phyloP scores from a whole-genome alignment of 202 grass and related monocot genomes.

The Elaeis oleifera region DNA sequence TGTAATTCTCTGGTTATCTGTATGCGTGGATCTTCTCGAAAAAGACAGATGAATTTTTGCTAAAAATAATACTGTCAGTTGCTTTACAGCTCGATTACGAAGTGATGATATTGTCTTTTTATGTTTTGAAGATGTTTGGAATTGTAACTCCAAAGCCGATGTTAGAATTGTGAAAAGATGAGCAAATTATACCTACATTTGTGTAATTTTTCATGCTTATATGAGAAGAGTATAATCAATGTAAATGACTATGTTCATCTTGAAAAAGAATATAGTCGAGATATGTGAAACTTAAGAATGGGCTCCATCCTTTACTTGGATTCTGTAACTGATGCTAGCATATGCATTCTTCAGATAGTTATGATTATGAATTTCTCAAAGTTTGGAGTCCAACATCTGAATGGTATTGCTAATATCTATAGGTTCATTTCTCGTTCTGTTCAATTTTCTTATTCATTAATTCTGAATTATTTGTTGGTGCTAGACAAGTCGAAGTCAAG shows the following conservation, averaged over 20 bases:
- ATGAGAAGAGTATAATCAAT: background rate
- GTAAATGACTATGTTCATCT: no score
- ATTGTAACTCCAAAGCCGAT: background rate
- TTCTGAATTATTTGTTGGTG: slow-evolving; percentile 17
- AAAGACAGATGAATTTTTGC: no score
- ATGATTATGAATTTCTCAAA: slow-evolving; percentile 5
- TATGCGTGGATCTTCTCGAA: no score
- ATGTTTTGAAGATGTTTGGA: background rate
- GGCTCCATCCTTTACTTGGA: background rate
- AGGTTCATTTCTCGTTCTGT: background rate
- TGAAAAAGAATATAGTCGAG: background rate
- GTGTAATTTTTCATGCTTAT: background rate
- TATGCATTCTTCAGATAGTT: no score
- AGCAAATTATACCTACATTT: background rate
- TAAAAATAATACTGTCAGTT: no score
- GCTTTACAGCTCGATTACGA: no score
- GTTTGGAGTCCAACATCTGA: slow-evolving; percentile 1
- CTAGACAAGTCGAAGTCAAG: slow-evolving; percentile 39
- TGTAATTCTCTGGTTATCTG: no score
- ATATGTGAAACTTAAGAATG: background rate
- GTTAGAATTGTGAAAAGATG: background rate
- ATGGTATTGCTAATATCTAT: background rate
- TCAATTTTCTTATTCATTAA: background rate
- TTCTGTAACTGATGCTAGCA: no score
- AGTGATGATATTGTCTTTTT: background rate